Base-by-base conservation (phyloP, 2,329 filamentous ascomycete genomes). In the Fusarium nanum region DNA sequence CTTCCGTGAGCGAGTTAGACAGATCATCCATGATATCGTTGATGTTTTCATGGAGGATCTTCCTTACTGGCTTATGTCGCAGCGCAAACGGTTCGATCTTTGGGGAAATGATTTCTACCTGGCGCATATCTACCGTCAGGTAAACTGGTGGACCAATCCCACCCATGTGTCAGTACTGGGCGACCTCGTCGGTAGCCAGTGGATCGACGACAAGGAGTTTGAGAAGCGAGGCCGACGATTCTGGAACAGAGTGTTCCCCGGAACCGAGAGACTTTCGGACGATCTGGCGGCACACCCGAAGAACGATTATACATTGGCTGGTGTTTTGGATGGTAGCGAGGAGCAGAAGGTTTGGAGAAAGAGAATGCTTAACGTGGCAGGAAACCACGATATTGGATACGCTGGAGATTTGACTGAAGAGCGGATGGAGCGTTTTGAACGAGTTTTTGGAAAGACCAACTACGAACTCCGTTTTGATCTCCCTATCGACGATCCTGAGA, bases 381-480 rank as follows among this genome's bases (percentile, higher is more conserved):
- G 96, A 2, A 99, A 99, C 76, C 96, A 99, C 78, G 96, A 99
- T 79, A 91, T 99, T 76, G 96, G 96, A 34, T 99, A 99, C 78
- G 93, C 94, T 0, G 96, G 96, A 5, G 96, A 99, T 79, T 86
- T 98, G 66, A 93, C 91, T 42, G 82, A 86, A n/a, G 85, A 89
- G 66, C 89, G 94, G 6, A 84, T 98, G 57, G 84, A 88, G 28
- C 88, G 96, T 2, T 99, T 98, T 77, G 94, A 97, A 81, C 85
- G 86, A 23, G 87, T 88, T 3, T 99, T 97, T 82, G 96, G 96
- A 60, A 92, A 90, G 70, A 89, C 92, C 20, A 97, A 98, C 78
- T 99, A 97, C 86, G 94, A 97, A 76, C 86, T 97, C 13, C 88
- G 91, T 34, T 98, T 89, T 76, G 86, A 87, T 78, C 78, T 91